Conservation (phyloP, 495 filamentous ascomycete genomes). For the Barbatosphaeria neglecta region DNA sequence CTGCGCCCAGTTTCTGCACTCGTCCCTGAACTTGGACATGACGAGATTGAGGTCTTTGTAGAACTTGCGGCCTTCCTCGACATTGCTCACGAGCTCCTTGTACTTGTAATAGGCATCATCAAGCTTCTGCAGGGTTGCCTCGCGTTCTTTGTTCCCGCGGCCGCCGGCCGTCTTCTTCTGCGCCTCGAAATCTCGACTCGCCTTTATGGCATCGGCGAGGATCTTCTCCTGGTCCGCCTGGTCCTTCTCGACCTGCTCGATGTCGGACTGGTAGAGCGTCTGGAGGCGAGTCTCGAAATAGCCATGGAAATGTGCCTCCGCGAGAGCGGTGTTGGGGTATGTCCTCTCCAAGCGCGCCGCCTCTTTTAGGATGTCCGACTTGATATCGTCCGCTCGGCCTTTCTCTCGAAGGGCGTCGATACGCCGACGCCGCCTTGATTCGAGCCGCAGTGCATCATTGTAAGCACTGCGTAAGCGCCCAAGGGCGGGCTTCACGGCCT, state of each 20-base stretch:
- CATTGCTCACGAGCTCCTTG: conserved; percentile 81
- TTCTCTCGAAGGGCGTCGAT: conserved; percentile 67
- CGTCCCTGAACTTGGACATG: conserved; percentile 60
- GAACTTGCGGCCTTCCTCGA: conserved; percentile 85
- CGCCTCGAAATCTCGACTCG: conserved; percentile 65
- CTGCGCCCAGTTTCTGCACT: conserved; percentile 65
- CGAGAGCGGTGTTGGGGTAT: conserved; percentile 71
- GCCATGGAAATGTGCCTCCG: conserved; percentile 76
- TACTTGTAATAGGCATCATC: conserved; percentile 93
- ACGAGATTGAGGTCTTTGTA: conserved; percentile 92
- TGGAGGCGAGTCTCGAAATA: conserved; percentile 75
- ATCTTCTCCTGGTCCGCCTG: conserved; percentile 64
- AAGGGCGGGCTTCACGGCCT: conserved; percentile 67
- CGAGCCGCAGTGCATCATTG: conserved; percentile 72
- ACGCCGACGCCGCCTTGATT: conserved; percentile 62
- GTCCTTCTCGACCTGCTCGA: conserved; percentile 58
- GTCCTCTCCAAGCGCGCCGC: conserved; percentile 74
- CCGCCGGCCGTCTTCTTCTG: conserved; percentile 57
- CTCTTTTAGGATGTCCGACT: conserved; percentile 67
- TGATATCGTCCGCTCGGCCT: conserved; percentile 80
- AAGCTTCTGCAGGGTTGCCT: conserved; percentile 74
- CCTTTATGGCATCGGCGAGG: conserved; percentile 51
- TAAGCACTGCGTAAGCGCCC: conserved; percentile 60
- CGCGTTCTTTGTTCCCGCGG: conserved; percentile 62
- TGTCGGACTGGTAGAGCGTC: conserved; percentile 63